A percentile compares a stretch with the other conserved stretches of the same genome.
Evolutionary conservation across 495 filamentous ascomycete genomes (phyloP).

Genomic region (Podospora appendiculata): DNA sequence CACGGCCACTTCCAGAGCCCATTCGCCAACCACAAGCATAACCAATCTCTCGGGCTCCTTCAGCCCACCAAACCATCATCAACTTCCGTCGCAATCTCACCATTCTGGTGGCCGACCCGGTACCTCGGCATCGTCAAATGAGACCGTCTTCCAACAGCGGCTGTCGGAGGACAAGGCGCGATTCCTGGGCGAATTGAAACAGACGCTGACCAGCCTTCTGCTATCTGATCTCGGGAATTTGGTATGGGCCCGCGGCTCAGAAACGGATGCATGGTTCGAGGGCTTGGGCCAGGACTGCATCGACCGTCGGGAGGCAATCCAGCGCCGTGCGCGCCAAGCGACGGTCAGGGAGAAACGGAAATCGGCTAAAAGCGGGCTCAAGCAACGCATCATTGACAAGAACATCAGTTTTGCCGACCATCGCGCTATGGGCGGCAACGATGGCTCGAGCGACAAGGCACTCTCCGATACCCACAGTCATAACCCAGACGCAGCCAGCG

Average conservation of each 20-base stretch:
- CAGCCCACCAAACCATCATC: constrained; percentile 29
- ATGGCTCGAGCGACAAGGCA: constrained; percentile 19
- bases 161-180: constrained; percentile 44
- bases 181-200: constrained; percentile 71
- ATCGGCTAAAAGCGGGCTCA: constrained; percentile 24
- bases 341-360: constrained; percentile 39
- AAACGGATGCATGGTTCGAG: constrained; percentile 90
- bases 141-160: constrained; percentile 50
- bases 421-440: constrained; percentile 30
- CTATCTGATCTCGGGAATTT: constrained; percentile 83
- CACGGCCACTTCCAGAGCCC: constrained; percentile 46
- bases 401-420: constrained; percentile 50
- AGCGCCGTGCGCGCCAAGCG: constrained; percentile 33
- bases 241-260: constrained; percentile 77
- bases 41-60: constrained; percentile 42
- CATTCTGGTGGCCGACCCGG: constrained; percentile 38
- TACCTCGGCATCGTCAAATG: constrained; percentile 50
- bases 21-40: constrained; percentile 48
- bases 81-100: constrained; percentile 32
- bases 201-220: constrained; percentile 73
- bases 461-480: constrained; percentile 22
- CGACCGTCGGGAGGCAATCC: constrained; percentile 62
- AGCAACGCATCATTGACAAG: constrained; percentile 49
- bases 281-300: constrained; percentile 70
- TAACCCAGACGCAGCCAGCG: constrained; percentile 21